Conservation (phyloP, 768 basidiomycete genomes). For the Pulveroboletus sp. region DNA sequence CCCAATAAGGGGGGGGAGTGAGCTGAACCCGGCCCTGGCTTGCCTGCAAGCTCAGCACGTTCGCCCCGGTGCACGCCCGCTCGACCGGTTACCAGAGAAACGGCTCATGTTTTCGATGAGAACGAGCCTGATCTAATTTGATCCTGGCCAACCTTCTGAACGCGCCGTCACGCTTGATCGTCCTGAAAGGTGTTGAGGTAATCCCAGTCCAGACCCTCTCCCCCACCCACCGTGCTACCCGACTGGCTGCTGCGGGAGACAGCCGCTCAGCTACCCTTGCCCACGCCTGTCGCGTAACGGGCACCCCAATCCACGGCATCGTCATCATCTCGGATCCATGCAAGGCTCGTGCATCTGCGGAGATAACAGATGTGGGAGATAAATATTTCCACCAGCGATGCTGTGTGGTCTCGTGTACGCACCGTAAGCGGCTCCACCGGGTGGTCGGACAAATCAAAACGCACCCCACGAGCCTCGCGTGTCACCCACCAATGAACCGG, state of each 20-base stretch:
- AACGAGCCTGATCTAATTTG: slow-evolving; percentile 9
- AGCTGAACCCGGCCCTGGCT: slow-evolving; percentile 7
- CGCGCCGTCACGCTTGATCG: not conserved
- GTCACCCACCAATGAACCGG: slow-evolving; percentile 5
- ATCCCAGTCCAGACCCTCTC: not conserved
- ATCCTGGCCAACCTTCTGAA: not conserved
- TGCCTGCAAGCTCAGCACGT: too few species aligned
- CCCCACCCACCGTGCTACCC: too few species aligned
- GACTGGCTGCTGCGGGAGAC: too few species aligned
- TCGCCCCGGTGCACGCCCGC: too few species aligned
- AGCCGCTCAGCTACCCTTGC: too few species aligned
- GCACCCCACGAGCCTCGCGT: not conserved
- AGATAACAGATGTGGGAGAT: slow-evolving; percentile 22
- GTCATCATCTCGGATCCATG: not conserved
- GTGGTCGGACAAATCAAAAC: slow-evolving; percentile 9
- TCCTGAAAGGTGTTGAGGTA: too few species aligned
- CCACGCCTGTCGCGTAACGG: not conserved
- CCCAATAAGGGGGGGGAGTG: not conserved
- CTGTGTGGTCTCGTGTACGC: slow-evolving; percentile 3
- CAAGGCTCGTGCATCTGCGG: slow-evolving; percentile 10
- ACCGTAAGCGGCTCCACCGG: slow-evolving; percentile 5
- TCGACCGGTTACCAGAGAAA: slow-evolving; percentile 21
- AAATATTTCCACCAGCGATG: not conserved
- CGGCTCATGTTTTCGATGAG: slow-evolving; percentile 3
- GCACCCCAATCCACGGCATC: slow-evolving; percentile 5